These are phyloP conservation scores for Sarcodon aspratus DNA, from an alignment of 768 basidiomycete genomes.

Conservation along the genomic window DNA sequence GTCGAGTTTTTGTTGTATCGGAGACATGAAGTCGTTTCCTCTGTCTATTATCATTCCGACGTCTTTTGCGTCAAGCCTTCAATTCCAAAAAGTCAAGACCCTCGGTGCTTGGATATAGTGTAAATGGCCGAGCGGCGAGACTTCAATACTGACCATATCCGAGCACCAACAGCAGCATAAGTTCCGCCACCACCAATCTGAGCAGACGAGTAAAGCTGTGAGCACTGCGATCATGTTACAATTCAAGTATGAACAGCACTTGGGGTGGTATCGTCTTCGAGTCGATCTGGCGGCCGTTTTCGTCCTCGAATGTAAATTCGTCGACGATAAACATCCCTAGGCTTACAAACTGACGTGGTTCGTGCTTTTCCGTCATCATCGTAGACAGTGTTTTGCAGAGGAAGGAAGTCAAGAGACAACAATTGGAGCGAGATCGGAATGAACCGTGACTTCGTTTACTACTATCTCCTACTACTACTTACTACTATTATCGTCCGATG, in stretches of 20 bases:
- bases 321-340: conserved; percentile 91
- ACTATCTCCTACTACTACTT: not conserved
- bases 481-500: conserved; percentile 14
- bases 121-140: not conserved
- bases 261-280: not conserved
- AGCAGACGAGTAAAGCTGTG: not conserved
- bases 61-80: conserved; percentile 51
- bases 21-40: conserved; percentile 62
- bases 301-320: conserved; percentile 53
- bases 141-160: conserved; percentile 50
- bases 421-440: not conserved
- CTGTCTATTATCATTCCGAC: conserved; percentile 81
- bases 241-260: not conserved
- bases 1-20: conserved; percentile 42
- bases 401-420: not conserved
- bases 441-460: not conserved
- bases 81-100: too few relatives aligned
- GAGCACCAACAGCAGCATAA: conserved; percentile 68
- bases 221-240: not conserved
- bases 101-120: not conserved
- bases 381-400: not conserved
- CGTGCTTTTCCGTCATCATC: not conserved
- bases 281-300: conserved; percentile 39
- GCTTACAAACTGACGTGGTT: conserved; percentile 36
- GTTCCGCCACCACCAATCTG: conserved; percentile 89